Conservation (phyloP, 306 rosid genomes). For the Trichosanthes cucumerina region DNA sequence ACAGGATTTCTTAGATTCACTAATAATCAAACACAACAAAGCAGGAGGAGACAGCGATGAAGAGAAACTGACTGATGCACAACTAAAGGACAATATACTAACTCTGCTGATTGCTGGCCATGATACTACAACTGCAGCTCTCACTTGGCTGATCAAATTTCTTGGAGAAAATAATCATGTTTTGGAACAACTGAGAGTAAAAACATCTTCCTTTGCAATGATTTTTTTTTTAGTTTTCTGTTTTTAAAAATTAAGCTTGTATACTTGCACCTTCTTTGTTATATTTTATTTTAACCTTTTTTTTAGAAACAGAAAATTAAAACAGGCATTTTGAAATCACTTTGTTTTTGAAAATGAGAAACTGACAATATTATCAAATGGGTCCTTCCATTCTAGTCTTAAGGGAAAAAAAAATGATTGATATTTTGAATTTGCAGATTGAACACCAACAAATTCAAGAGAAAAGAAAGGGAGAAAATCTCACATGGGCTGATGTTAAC, state of each 20-base stretch:
- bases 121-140: conserved; percentile 89
- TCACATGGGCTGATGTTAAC: conserved; percentile 71
- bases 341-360: too few species aligned
- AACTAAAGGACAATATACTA: conserved; percentile 68
- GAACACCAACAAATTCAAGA: conserved; percentile 57
- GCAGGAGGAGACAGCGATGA: conserved; percentile 27
- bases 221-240: background rate
- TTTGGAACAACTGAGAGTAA: conserved; percentile 59
- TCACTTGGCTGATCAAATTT: conserved; percentile 74
- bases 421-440: conserved; percentile 38
- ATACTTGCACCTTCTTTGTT: too few species aligned
- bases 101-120: conserved; percentile 84
- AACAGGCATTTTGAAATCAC: too few species aligned
- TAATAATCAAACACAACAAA: conserved; percentile 58
- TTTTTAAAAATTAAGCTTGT: too few species aligned
- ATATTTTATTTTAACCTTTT: too few species aligned
- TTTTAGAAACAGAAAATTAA: too few species aligned
- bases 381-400: background rate
- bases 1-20: conserved; percentile 67
- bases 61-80: conserved; percentile 63
- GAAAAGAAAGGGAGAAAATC: conserved; percentile 40
- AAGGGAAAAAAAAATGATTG: background rate
- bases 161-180: conserved; percentile 63
- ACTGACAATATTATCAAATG: too few species aligned
- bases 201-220: background rate